Conservation (phyloP, 352 stramenopile genomes). For the Pythium sp. region DNA sequence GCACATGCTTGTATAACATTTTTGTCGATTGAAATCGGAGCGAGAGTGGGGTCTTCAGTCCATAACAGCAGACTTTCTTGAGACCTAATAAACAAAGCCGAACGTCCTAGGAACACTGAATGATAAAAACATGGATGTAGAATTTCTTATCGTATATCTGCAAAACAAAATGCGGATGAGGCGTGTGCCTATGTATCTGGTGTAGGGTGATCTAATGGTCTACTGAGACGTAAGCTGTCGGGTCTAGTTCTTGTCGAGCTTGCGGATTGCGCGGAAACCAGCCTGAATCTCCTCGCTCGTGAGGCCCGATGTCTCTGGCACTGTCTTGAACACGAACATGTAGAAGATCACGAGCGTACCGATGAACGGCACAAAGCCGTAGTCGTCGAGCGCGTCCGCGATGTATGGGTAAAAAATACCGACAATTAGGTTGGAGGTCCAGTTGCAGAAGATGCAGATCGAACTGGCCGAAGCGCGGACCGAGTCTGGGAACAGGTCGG, state of each 20-base stretch:
- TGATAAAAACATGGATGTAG: neutral
- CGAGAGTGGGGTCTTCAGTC: too few relatives aligned
- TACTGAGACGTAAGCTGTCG: neutral
- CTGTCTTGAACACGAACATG: conserved; percentile 38
- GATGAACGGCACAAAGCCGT: conserved; percentile 60
- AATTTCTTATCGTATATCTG: conserved; percentile 1
- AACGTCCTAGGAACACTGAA: too few relatives aligned
- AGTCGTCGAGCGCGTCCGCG: conserved; percentile 32
- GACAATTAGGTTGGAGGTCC: conserved; percentile 45
- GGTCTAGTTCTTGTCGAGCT: conserved; percentile 11
- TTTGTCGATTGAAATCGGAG: too few relatives aligned
- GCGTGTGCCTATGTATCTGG: neutral
- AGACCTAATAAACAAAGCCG: too few relatives aligned
- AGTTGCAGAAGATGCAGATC: conserved; percentile 32
- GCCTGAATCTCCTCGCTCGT: conserved; percentile 61
- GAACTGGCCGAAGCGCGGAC: conserved; percentile 42
- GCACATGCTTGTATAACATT: too few relatives aligned
- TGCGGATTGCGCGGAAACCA: conserved; percentile 30
- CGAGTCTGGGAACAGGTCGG: conserved; percentile 57
- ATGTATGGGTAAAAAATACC: conserved; percentile 62
- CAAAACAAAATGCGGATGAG: neutral
- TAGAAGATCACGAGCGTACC: conserved; percentile 38
- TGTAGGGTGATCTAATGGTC: neutral
- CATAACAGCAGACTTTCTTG: too few relatives aligned
- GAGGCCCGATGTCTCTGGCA: conserved; percentile 63